Percentiles rank a stretch among this genome's conserved stretches.
These are phyloP conservation scores for Escallonia rubra DNA, from an alignment of 129 eudicot genomes.

Conservation along the genomic window DNA sequence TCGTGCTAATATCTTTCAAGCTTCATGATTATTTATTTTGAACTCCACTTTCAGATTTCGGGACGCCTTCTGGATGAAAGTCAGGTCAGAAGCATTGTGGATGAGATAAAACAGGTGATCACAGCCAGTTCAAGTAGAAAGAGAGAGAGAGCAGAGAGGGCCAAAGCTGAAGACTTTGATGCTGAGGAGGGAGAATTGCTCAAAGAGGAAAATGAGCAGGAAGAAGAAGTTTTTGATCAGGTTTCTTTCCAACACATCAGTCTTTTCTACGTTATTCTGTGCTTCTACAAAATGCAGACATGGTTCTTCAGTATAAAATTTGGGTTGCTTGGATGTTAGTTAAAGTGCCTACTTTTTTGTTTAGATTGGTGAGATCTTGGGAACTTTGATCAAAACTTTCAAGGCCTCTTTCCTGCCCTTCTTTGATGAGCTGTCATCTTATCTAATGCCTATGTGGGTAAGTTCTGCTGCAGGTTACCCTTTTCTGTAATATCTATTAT, in stretches of 20 bases:
- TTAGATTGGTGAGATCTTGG: conserved; percentile 93
- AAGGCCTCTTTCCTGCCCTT: conserved; percentile 95
- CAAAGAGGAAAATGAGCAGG: conserved; percentile 98
- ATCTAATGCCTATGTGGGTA: conserved; percentile 99
- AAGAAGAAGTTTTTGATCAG: conserved; percentile 99
- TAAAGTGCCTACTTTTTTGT: neutral
- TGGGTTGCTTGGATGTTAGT: neutral
- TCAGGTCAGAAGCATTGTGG: conserved; percentile 90
- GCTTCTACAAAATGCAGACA: neutral
- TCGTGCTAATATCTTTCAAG: neutral
- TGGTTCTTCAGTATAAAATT: neutral
- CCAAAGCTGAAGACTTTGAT: conserved; percentile 98
- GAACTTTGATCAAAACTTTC: conserved; percentile 90
- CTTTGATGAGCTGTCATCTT: conserved; percentile 93
- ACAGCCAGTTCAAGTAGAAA: conserved; percentile 99
- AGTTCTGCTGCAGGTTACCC: conserved; percentile 23
- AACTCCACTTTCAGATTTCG: conserved; percentile 51
- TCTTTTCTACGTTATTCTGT: neutral
- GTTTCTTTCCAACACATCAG: conserved; percentile 23
- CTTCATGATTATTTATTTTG: conserved; percentile 1
- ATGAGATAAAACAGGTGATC: conserved; percentile 92
- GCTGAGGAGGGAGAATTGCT: conserved; percentile 95
- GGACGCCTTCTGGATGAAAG: conserved; percentile 83
- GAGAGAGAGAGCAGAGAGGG: conserved; percentile 85
- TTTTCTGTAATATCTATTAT: neutral